Percentiles rank a stretch among this genome's conserved stretches.
Conservation (phyloP, 2,329 filamentous ascomycete genomes). For the Thyridium curvatum region DNA sequence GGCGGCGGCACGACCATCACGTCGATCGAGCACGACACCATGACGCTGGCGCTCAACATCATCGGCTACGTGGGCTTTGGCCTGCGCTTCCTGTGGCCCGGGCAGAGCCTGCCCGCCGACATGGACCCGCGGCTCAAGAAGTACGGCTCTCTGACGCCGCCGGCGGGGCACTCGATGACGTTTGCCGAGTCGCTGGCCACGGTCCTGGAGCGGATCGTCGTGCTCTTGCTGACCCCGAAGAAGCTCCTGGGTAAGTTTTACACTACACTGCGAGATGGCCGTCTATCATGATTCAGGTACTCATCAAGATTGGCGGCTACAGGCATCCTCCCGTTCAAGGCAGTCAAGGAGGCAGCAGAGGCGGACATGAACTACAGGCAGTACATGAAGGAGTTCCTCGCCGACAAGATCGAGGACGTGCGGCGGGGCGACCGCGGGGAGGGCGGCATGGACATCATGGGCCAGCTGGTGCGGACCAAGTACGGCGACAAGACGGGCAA, state of each 20-base stretch:
- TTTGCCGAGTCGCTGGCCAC: constrained; percentile 58
- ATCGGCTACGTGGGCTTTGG: constrained; percentile 68
- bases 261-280: too few species aligned
- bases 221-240: constrained; percentile 52
- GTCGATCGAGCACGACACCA: constrained; percentile 57
- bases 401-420: constrained; percentile 47
- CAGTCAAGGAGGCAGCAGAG: constrained; percentile 42
- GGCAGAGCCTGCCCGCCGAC: constrained; percentile 42
- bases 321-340: constrained; percentile 43
- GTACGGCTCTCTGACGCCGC: constrained; percentile 38
- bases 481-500: constrained; percentile 20
- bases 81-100: constrained; percentile 53
- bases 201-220: constrained; percentile 57
- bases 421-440: constrained; percentile 19
- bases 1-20: constrained; percentile 41
- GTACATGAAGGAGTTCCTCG: constrained; percentile 65
- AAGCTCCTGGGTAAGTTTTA: constrained; percentile 46
- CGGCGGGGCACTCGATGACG: constrained; percentile 53
- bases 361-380: constrained; percentile 57
- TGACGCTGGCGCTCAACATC: constrained; percentile 52
- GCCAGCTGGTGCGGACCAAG: constrained; percentile 38
- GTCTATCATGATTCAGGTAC: too few species aligned
- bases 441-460: constrained; percentile 46
- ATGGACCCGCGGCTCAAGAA: constrained; percentile 39
- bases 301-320: too few species aligned